phyloP scores from a whole-genome alignment of 306 rosid genomes.

The Glycine tomentella region DNA sequence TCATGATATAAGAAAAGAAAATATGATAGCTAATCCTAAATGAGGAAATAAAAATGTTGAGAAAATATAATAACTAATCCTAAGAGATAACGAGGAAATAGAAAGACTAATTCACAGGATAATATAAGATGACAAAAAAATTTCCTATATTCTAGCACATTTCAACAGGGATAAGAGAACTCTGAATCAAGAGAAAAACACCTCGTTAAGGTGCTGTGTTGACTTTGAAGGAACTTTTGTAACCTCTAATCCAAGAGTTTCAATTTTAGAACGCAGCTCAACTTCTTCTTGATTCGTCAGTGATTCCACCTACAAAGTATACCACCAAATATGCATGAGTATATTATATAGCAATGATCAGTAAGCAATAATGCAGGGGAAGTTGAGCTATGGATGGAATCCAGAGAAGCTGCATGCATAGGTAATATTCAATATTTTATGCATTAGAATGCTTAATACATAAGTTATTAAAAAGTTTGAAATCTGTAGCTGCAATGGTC shows the following conservation, averaged over 20 bases:
- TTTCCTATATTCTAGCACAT: background rate
- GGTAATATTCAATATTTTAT: background rate
- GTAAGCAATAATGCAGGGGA: background rate
- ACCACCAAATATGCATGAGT: slow-evolving; percentile 28
- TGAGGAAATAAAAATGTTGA: background rate
- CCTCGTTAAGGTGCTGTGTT: slow-evolving; percentile 73
- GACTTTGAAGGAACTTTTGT: slow-evolving; percentile 86
- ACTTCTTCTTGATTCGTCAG: slow-evolving; percentile 92
- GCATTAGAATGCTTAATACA: too few relatives aligned
- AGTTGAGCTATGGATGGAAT: slow-evolving; percentile 22
- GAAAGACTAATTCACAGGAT: background rate
- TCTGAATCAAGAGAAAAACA: slow-evolving; percentile 42
- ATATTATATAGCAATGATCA: background rate
- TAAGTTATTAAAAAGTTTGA: background rate
- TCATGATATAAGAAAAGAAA: background rate
- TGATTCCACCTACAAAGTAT: slow-evolving; percentile 73
- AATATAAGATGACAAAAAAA: background rate
- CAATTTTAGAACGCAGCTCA: slow-evolving; percentile 87
- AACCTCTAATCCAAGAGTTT: slow-evolving; percentile 92
- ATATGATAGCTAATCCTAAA: background rate
- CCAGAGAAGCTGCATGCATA: slow-evolving; percentile 24
- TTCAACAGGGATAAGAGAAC: background rate
- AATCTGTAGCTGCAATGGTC: slow-evolving; percentile 1
- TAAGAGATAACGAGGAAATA: background rate
- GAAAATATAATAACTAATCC: background rate